Evolutionary conservation across 768 basidiomycete species (phyloP).

Genomic region (Leucocoprinus leucothites): DNA sequence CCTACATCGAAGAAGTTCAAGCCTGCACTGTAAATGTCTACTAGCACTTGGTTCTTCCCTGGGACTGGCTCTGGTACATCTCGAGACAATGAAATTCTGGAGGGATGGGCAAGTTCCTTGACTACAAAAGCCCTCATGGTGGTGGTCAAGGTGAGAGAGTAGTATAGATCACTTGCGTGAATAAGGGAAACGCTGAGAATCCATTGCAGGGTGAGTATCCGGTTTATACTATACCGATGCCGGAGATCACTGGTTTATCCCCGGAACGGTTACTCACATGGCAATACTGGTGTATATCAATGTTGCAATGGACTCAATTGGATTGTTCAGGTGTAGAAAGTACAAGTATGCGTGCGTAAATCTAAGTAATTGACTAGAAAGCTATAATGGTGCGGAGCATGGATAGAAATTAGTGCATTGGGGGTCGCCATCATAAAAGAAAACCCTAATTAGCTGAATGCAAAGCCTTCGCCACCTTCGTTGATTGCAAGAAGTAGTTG

Average conservation of each 20-base stretch:
- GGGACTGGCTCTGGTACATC: constrained; percentile 59
- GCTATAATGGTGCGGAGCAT: constrained; percentile 1
- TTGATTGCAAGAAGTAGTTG: constrained; percentile 90
- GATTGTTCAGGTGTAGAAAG: constrained; percentile 3
- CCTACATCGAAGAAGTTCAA: constrained; percentile 77
- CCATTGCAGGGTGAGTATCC: too few species aligned
- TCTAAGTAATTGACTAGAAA: constrained; percentile 14
- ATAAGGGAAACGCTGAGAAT: not conserved
- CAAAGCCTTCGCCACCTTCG: constrained; percentile 96
- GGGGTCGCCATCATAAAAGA: constrained; percentile 12
- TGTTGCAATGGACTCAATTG: not conserved
- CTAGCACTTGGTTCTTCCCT: constrained; percentile 54
- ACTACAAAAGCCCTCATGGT: constrained; percentile 80
- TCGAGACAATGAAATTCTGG: constrained; percentile 50
- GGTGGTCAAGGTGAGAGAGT: constrained; percentile 6
- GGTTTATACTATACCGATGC: not conserved
- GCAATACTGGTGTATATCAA: too few species aligned
- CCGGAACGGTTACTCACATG: too few species aligned
- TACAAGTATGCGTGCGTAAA: constrained; percentile 12
- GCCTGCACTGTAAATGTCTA: constrained; percentile 73
- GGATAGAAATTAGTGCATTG: constrained; percentile 5
- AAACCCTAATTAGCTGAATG: constrained; percentile 58
- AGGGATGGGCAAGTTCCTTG: constrained; percentile 64
- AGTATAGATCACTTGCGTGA: too few species aligned
- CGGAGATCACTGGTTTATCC: too few species aligned